Percentiles rank a stretch among this genome's conserved stretches.
Evolutionary conservation across 495 filamentous ascomycete species (phyloP).

Genomic region (Talaromyces nanjingensis): DNA sequence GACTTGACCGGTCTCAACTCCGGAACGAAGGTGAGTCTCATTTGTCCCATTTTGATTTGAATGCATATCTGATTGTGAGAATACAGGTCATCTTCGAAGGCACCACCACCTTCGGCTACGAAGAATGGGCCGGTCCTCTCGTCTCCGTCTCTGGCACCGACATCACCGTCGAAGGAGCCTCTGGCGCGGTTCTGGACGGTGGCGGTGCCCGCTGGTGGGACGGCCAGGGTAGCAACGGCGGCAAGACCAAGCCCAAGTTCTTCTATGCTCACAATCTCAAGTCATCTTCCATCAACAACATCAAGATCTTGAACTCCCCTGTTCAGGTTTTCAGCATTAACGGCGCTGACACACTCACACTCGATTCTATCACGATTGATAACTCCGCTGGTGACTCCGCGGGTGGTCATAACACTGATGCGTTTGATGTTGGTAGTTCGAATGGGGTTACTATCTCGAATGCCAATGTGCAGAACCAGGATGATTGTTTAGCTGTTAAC

Average conservation of each 20-base stretch:
- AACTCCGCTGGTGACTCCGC: conserved; percentile 48
- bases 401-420: conserved; percentile 59
- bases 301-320: conserved; percentile 51
- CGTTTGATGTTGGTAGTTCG: conserved; percentile 51
- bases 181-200: conserved; percentile 35
- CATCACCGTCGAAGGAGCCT: conserved; percentile 35
- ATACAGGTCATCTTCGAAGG: conserved; percentile 43
- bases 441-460: conserved; percentile 45
- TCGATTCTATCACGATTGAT: conserved; percentile 50
- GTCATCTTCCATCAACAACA: conserved; percentile 34
- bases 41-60: neutral
- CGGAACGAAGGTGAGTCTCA: conserved; percentile 31
- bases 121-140: conserved; percentile 47
- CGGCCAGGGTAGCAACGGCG: conserved; percentile 44
- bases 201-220: conserved; percentile 48
- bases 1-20: conserved; percentile 40
- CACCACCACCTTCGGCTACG: conserved; percentile 45
- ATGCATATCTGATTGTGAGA: neutral
- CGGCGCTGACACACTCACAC: conserved; percentile 36
- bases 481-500: conserved; percentile 60
- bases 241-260: conserved; percentile 53
- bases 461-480: conserved; percentile 54
- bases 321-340: conserved; percentile 57
- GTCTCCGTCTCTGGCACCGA: conserved; percentile 37
- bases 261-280: conserved; percentile 44